phyloP scores from a whole-genome alignment of 352 stramenopile genomes.

The Phytophthora palmivora region DNA sequence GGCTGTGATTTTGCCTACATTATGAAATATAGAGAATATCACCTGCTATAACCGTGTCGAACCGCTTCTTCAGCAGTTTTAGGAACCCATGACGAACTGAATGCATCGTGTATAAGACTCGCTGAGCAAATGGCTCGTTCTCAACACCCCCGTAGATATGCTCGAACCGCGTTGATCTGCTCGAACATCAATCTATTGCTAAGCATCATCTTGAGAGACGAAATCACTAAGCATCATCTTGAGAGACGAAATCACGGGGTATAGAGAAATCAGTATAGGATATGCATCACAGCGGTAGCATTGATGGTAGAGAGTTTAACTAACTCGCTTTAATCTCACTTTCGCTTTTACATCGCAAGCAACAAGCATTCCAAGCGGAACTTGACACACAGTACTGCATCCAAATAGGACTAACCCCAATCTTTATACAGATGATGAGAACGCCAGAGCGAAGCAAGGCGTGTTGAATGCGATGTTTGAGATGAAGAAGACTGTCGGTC shows the following conservation, averaged over 20 bases:
- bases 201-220: neutral
- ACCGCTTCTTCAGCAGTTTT: conserved; percentile 1
- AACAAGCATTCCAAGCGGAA: too few relatives aligned
- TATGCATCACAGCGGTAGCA: neutral
- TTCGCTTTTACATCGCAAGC: too few relatives aligned
- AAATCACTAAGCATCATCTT: conserved; percentile 1
- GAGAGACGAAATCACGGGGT: neutral
- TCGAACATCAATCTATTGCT: neutral
- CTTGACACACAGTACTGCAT: neutral
- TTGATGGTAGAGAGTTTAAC: neutral
- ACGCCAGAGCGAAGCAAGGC: neutral
- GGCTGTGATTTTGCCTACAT: too few relatives aligned
- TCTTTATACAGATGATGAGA: neutral
- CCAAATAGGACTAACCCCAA: neutral
- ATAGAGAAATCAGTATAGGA: conserved; percentile 3
- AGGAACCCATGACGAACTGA: conserved; percentile 4
- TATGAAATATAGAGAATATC: conserved; percentile 4
- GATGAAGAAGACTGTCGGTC: too few relatives aligned
- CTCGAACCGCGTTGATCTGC: too few relatives aligned
- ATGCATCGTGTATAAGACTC: neutral
- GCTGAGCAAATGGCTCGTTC: neutral
- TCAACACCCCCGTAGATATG: neutral
- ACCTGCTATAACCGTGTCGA: neutral
- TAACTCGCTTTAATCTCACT: too few relatives aligned
- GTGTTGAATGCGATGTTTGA: neutral